These are phyloP conservation scores for Solanum paucissectum DNA, from an alignment of 257 asterid species.

Conservation along the genomic window DNA sequence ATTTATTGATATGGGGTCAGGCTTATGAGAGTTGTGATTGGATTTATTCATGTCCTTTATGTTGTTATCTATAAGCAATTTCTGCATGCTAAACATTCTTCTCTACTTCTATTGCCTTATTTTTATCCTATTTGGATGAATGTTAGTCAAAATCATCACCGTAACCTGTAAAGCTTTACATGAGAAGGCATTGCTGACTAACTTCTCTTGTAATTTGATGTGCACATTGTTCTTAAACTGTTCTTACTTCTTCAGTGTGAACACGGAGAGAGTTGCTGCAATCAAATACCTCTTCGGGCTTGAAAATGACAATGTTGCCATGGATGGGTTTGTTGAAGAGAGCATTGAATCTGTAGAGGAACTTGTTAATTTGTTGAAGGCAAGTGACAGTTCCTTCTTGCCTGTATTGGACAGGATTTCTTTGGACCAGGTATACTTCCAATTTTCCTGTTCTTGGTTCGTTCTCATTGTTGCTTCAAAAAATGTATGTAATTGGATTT, in stretches of 20 bases:
- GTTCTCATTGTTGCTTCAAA: background rate
- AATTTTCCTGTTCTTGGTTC: background rate
- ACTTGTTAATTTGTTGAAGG: constrained; percentile 31
- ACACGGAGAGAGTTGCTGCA: constrained; percentile 48
- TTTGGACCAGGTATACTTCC: constrained; percentile 25
- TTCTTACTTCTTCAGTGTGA: constrained; percentile 40
- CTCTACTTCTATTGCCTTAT: background rate
- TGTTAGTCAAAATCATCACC: background rate
- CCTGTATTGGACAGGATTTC: constrained; percentile 7
- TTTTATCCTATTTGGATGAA: background rate
- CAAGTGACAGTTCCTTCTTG: constrained; percentile 14
- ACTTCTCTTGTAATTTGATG: background rate
- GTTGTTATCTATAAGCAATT: background rate
- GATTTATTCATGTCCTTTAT: background rate
- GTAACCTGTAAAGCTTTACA: background rate
- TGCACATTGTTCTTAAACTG: background rate
- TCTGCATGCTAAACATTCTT: background rate
- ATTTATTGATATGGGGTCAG: background rate
- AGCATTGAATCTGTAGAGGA: constrained; percentile 54
- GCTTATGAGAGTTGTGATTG: background rate
- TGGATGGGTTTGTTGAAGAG: constrained; percentile 34
- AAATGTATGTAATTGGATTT: background rate
- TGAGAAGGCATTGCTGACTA: background rate
- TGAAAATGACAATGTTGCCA: constrained; percentile 15
- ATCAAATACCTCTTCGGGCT: constrained; percentile 60